Evolutionary conservation across 306 rosid species (phyloP).

Genomic region (Castanea mollissima): DNA sequence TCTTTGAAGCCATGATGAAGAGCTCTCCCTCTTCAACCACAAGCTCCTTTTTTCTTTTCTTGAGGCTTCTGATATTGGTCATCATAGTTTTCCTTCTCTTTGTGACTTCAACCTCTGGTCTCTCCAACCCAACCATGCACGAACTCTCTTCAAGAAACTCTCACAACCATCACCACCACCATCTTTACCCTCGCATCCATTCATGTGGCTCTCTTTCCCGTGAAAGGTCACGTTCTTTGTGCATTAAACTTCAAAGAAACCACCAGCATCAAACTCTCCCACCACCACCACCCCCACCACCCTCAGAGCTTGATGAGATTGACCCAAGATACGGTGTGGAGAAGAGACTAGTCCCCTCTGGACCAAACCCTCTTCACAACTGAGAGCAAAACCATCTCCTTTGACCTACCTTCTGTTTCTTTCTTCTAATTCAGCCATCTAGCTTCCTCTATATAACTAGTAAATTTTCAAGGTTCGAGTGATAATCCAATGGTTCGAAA

Average conservation of each 20-base stretch:
- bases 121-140: not conserved
- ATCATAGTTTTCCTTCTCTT: slow-evolving; percentile 12
- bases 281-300: slow-evolving; percentile 8
- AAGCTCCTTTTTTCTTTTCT: not conserved
- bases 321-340: slow-evolving; percentile 80
- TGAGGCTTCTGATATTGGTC: slow-evolving; percentile 10
- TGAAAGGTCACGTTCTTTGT: slow-evolving; percentile 58
- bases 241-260: slow-evolving; percentile 48
- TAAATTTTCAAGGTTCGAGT: not conserved
- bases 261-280: slow-evolving; percentile 19
- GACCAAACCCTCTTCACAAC: slow-evolving; percentile 98
- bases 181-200: slow-evolving; percentile 8
- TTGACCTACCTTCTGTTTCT: slow-evolving; percentile 3
- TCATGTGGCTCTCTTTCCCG: slow-evolving; percentile 58
- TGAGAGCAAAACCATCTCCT: slow-evolving; percentile 26
- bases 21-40: slow-evolving; percentile 46
- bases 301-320: slow-evolving; percentile 24
- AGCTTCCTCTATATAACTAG: not conserved
- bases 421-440: not conserved
- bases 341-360: slow-evolving; percentile 87
- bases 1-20: slow-evolving; percentile 60
- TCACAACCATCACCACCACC: not conserved
- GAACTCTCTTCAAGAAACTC: slow-evolving; percentile 27
- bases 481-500: no score
- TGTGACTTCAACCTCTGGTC: slow-evolving; percentile 18